Conservation (phyloP, 441 rosid genomes). For the Eutrema salsugineum region DNA sequence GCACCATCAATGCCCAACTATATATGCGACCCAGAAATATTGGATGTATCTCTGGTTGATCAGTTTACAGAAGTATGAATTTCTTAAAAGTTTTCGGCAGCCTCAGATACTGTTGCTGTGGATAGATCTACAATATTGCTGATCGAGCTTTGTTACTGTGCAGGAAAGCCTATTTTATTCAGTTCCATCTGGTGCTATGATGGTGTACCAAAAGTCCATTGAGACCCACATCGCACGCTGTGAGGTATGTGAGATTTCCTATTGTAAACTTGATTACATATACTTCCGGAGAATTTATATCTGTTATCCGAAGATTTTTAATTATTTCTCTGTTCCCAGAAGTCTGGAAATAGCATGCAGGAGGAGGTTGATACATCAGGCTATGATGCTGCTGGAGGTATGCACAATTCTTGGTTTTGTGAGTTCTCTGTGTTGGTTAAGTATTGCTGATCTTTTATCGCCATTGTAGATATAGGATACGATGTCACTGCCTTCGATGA, state of each 20-base stretch:
- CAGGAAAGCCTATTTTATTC: constrained; percentile 98
- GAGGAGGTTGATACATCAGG: constrained; percentile 88
- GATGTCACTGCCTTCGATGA: constrained; percentile 60
- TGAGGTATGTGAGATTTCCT: constrained; percentile 51
- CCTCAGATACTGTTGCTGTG: constrained; percentile 4
- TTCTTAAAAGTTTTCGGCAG: background rate
- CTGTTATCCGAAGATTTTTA: constrained; percentile 7
- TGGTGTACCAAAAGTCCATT: constrained; percentile 71
- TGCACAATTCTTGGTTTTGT: constrained; percentile 9
- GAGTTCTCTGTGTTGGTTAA: constrained; percentile 20
- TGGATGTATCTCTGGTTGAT: constrained; percentile 69
- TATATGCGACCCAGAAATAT: constrained; percentile 48
- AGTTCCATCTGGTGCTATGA: constrained; percentile 87
- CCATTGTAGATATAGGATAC: constrained; percentile 56
- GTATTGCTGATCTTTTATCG: constrained; percentile 32
- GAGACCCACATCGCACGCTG: constrained; percentile 65
- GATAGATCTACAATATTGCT: constrained; percentile 12
- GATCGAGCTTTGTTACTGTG: constrained; percentile 27
- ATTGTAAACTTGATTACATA: constrained; percentile 2
- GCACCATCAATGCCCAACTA: constrained; percentile 62
- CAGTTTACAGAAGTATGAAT: constrained; percentile 76
- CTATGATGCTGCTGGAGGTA: constrained; percentile 78
- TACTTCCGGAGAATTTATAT: constrained; percentile 9
- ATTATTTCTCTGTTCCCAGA: constrained; percentile 43
- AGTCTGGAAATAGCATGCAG: constrained; percentile 69